phyloP scores from a whole-genome alignment of 1,139 yeast genomes.

The Suhomyces panamericanus region DNA sequence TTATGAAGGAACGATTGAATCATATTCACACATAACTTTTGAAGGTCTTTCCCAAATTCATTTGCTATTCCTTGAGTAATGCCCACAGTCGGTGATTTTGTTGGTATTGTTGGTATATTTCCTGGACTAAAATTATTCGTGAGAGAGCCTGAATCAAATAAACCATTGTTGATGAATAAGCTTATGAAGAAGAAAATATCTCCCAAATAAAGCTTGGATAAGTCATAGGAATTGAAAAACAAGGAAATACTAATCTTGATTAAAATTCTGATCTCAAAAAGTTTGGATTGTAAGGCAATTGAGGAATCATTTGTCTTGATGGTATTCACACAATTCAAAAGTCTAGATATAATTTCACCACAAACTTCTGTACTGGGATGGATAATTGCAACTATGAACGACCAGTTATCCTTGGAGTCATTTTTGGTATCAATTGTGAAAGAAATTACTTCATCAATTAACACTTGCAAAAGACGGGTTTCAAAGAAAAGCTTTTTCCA shows the following conservation, averaged over 20 bases:
- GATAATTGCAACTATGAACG: constrained; percentile 58
- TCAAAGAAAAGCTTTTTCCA: constrained; percentile 73
- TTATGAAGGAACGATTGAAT: constrained; percentile 71
- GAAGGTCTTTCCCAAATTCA: constrained; percentile 59
- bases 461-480: constrained; percentile 54
- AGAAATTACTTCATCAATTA: constrained; percentile 72
- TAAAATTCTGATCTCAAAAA: constrained; percentile 73
- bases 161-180: constrained; percentile 71
- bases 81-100: not conserved
- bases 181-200: constrained; percentile 73
- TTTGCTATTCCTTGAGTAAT: not conserved
- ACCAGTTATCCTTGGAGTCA: constrained; percentile 65
- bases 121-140: not conserved
- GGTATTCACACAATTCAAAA: constrained; percentile 53
- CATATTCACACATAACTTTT: constrained; percentile 65
- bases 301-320: constrained; percentile 49
- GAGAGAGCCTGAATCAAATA: constrained; percentile 40
- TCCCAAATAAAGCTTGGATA: constrained; percentile 68
- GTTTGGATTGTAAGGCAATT: constrained; percentile 60
- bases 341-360: constrained; percentile 59
- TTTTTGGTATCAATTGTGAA: constrained; percentile 77
- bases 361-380: constrained; percentile 77
- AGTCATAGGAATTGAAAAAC: constrained; percentile 68
- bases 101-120: not conserved
- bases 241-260: constrained; percentile 66